Evolutionary conservation across 2,329 filamentous ascomycete species (phyloP), one percentile per base, ranked within the genome.

Genomic region (Botrytis porri): DNA sequence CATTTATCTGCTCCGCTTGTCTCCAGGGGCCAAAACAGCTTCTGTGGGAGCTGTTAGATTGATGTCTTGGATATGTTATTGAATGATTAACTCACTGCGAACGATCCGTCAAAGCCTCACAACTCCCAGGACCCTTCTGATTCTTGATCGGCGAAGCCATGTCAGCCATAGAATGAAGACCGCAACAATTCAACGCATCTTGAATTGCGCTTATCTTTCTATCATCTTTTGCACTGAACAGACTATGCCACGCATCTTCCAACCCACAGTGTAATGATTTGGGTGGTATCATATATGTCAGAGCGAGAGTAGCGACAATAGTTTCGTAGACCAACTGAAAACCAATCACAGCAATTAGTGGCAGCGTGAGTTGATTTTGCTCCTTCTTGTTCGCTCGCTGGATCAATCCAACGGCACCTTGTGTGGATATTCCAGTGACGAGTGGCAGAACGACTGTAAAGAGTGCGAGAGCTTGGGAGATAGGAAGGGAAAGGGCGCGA

Each of bases 141-240:
- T 70, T 32, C 22, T 45, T 25, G 48, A 51, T 29, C n/a, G 91
- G 92, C 83, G 86, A 93, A 0, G 87, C 86, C 76, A 86, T 87
- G 77, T 94, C 90, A 43, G 79, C 81, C 41, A 88, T 79, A 7
- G 83, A 85, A 72, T 84, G 84, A 48, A 92, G 83, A 0, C 92
- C 92, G 76, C 92, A 94, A 82, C 92, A 94, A 12, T 86, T 79
- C 45, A 92, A 86, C 0, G 85, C 80, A 78, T 93, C 89, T 78
- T 94, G 92, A 69, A 94, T 90, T 2, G 82, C 80, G 60, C 85
- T 83, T 73, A 93, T 86, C 2, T 84, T 80, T 8, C 78, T 77
- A 0, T 75, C 84, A 71, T 92, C 83, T 74, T 89, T 88, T 0
- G 78, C 76, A 0, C 76, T 80, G 77, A 84, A 93, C 73, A 92